phyloP scores from a whole-genome alignment of 1,139 yeast genomes.

The Zygosaccharomyces sapae region DNA sequence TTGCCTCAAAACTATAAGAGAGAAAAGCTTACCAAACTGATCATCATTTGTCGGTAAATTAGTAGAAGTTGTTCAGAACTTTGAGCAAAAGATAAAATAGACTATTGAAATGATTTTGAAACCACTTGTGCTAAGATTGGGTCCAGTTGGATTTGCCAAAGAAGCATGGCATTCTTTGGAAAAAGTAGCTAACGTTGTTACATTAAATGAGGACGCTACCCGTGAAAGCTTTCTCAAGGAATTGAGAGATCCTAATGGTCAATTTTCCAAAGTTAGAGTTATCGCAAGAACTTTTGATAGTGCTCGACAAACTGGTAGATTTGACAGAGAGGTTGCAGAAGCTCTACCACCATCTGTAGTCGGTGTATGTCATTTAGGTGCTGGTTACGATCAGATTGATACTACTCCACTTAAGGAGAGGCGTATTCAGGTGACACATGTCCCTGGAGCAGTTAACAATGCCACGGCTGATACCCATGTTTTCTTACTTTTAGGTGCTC shows the following conservation, averaged over 20 bases:
- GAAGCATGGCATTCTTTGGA: constrained; percentile 52
- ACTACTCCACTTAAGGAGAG: constrained; percentile 38
- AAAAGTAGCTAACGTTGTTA: constrained; percentile 47
- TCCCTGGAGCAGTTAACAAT: constrained; percentile 66
- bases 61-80: too few species aligned
- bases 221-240: constrained; percentile 50
- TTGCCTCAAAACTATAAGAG: too few species aligned
- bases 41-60: too few species aligned
- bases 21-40: too few species aligned
- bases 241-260: constrained; percentile 41
- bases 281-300: constrained; percentile 53
- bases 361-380: constrained; percentile 76
- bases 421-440: constrained; percentile 65
- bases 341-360: constrained; percentile 59
- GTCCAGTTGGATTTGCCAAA: constrained; percentile 50
- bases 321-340: constrained; percentile 66
- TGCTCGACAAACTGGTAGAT: constrained; percentile 56
- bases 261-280: constrained; percentile 45
- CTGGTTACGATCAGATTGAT: constrained; percentile 88
- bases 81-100: too few species aligned
- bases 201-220: constrained; percentile 41
- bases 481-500: constrained; percentile 57
- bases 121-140: constrained; percentile 59
- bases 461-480: constrained; percentile 84
- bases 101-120: constrained; percentile 26